Conservation (phyloP, 2,329 filamentous ascomycete genomes). For the Sclerotinia glacialis region DNA sequence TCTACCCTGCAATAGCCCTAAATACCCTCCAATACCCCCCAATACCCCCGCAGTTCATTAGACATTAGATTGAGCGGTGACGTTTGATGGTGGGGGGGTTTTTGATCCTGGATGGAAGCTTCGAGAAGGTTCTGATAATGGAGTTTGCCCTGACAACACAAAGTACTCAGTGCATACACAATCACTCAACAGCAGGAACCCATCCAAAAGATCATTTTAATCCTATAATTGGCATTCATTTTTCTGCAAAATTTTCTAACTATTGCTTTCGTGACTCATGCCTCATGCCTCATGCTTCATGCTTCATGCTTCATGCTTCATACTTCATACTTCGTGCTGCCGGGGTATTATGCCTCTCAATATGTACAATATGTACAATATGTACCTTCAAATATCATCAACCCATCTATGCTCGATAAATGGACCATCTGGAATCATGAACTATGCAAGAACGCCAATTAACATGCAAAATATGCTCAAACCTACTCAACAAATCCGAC, state of each 20-base stretch:
- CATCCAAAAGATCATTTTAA: background rate
- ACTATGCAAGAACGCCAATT: background rate
- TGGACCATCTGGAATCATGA: background rate
- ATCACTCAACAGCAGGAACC: background rate
- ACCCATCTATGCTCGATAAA: background rate
- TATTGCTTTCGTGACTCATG: background rate
- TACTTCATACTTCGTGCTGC: background rate
- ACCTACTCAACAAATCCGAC: conserved; percentile 31
- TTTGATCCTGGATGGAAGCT: background rate
- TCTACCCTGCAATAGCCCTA: background rate
- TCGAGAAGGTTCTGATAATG: background rate
- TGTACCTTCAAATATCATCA: background rate
- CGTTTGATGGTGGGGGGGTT: conserved; percentile 5
- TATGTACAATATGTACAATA: background rate
- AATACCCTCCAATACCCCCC: too few species aligned
- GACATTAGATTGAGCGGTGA: background rate
- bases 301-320: background rate
- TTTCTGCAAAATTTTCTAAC: background rate
- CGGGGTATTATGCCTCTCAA: conserved; percentile 9
- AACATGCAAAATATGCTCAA: background rate
- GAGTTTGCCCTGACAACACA: too few species aligned
- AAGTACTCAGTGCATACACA: too few species aligned
- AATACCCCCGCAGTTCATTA: background rate
- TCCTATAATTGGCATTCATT: background rate
- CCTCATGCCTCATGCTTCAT: background rate